phyloP scores from a whole-genome alignment of 306 rosid species.

The Corylus avellana region DNA sequence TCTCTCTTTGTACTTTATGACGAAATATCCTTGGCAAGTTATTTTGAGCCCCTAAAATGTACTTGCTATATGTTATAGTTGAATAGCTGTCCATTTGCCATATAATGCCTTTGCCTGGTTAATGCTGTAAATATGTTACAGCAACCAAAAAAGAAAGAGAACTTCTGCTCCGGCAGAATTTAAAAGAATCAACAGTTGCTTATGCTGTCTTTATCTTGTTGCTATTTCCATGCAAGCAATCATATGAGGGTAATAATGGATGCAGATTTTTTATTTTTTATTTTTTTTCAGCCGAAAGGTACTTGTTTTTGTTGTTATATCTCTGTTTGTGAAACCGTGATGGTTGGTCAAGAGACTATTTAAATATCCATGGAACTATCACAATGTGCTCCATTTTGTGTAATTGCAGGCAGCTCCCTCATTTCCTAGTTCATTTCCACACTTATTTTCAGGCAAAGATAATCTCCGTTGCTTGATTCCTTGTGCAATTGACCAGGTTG shows the following conservation, averaged over 20 bases:
- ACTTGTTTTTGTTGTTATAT: neutral
- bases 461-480: constrained; percentile 90
- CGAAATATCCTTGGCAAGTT: neutral
- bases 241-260: neutral
- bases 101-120: neutral
- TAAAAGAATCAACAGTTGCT: neutral
- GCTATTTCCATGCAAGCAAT: neutral
- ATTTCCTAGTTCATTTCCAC: constrained; percentile 97
- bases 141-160: neutral
- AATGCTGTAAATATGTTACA: neutral
- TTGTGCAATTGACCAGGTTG: constrained; percentile 96
- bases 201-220: neutral
- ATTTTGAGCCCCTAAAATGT: neutral
- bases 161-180: neutral
- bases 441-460: constrained; percentile 74
- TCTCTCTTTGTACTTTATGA: neutral
- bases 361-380: constrained; percentile 25
- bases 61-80: constrained; percentile 8
- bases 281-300: neutral
- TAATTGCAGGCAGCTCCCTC: constrained; percentile 89
- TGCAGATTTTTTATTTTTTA: neutral
- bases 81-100: neutral
- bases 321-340: neutral
- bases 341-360: neutral
- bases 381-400: constrained; percentile 23